Evolutionary conservation across 2,329 filamentous ascomycete genomes (phyloP).

Genomic region (Scolecobasidium constrictum): DNA sequence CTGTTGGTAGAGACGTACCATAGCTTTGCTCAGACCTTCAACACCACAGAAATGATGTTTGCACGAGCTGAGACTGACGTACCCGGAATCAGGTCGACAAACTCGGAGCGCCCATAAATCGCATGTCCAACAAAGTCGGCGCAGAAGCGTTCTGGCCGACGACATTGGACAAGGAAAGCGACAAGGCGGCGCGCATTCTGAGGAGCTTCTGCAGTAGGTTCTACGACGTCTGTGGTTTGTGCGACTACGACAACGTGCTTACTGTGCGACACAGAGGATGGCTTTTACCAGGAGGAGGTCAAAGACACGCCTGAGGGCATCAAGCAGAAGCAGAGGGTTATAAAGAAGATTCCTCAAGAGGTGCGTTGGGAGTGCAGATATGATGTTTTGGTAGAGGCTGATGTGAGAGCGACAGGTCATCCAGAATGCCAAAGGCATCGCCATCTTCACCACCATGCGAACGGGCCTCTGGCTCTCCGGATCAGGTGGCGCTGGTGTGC

Average conservation of each 20-base stretch:
- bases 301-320: slow-evolving; percentile 22
- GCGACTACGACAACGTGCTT: slow-evolving; percentile 13
- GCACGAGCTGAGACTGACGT: no score
- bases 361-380: slow-evolving; percentile 14
- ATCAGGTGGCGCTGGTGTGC: slow-evolving; percentile 77
- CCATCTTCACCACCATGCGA: slow-evolving; percentile 92
- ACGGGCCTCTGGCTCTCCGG: slow-evolving; percentile 87
- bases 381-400: neutral
- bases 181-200: slow-evolving; percentile 82
- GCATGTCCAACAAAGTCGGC: slow-evolving; percentile 69
- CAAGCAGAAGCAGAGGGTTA: slow-evolving; percentile 48
- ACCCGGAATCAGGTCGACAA: no score
- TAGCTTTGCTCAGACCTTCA: no score
- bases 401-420: slow-evolving; percentile 47
- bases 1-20: no score
- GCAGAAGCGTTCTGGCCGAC: slow-evolving; percentile 78
- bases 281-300: slow-evolving; percentile 52
- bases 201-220: slow-evolving; percentile 78
- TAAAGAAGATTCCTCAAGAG: slow-evolving; percentile 74
- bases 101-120: slow-evolving; percentile 66
- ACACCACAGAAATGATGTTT: no score
- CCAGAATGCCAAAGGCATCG: slow-evolving; percentile 77
- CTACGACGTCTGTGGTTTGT: slow-evolving; percentile 1
- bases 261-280: slow-evolving; percentile 41
- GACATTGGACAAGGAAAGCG: slow-evolving; percentile 75